These are phyloP conservation scores for Alisma plantagoaquatica DNA, from an alignment of 106 monocot species.

Conservation along the genomic window DNA sequence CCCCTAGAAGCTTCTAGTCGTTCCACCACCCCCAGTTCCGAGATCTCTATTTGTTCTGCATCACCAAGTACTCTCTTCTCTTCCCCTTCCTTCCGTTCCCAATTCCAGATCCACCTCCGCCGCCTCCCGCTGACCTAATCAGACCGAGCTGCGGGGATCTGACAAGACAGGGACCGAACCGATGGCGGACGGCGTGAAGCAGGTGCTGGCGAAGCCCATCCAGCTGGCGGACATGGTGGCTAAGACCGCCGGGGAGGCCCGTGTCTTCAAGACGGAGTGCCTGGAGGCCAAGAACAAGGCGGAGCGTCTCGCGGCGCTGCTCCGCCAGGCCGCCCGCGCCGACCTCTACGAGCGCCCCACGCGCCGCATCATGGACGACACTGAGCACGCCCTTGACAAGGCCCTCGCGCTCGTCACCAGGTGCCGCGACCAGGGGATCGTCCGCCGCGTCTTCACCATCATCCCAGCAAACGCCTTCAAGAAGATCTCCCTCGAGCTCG, in stretches of 20 bases:
- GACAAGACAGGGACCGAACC: too few relatives aligned
- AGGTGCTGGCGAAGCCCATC: too few relatives aligned
- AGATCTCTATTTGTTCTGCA: too few relatives aligned
- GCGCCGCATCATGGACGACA: constrained; percentile 67
- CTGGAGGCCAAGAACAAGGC: constrained; percentile 44
- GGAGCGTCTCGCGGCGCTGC: constrained; percentile 52
- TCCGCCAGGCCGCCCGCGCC: constrained; percentile 58
- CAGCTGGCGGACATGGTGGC: too few relatives aligned
- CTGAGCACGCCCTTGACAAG: constrained; percentile 62
- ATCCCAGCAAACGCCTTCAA: constrained; percentile 50
- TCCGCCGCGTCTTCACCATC: constrained; percentile 56
- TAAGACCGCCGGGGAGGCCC: constrained; percentile 37
- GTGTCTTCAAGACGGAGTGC: constrained; percentile 40
- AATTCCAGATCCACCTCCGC: too few relatives aligned
- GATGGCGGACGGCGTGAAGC: too few relatives aligned
- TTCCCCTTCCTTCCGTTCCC: too few relatives aligned
- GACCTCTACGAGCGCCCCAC: constrained; percentile 72
- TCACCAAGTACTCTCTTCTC: too few relatives aligned
- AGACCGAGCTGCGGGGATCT: too few relatives aligned
- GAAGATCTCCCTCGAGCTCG: constrained; percentile 13
- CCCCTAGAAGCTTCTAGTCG: too few relatives aligned
- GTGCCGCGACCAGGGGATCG: constrained; percentile 44
- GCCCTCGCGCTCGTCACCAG: constrained; percentile 32
- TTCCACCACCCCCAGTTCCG: too few relatives aligned
- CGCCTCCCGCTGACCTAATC: too few relatives aligned